These are phyloP conservation scores for Paecilomyces sp. DNA, from an alignment of 2,329 filamentous ascomycete genomes.

Conservation along the genomic window DNA sequence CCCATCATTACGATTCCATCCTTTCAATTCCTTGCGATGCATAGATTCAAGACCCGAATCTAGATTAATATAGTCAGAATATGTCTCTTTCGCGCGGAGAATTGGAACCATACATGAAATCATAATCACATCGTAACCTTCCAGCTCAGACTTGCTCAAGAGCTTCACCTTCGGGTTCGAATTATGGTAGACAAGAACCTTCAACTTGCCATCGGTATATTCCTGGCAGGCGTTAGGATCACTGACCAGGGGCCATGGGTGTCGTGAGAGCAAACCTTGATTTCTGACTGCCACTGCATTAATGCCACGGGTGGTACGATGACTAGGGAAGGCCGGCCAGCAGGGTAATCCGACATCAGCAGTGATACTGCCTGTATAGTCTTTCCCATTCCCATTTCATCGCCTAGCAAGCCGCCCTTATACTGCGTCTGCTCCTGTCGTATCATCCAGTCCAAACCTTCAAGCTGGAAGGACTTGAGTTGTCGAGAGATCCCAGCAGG, in stretches of 20 bases:
- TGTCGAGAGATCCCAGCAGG: slow-evolving; percentile 71
- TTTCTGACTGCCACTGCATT: slow-evolving; percentile 90
- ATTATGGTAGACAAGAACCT: slow-evolving; percentile 84
- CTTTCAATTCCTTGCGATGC: slow-evolving; percentile 86
- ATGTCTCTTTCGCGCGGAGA: not conserved
- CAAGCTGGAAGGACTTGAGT: slow-evolving; percentile 87
- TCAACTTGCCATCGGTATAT: slow-evolving; percentile 81
- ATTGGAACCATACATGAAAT: slow-evolving; percentile 72
- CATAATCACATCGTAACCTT: slow-evolving; percentile 86
- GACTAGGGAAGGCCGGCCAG: slow-evolving; percentile 73
- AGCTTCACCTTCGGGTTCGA: slow-evolving; percentile 77
- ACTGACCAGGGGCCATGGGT: not conserved
- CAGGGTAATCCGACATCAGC: slow-evolving; percentile 95
- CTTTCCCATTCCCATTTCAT: slow-evolving; percentile 99
- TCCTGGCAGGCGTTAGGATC: slow-evolving; percentile 17
- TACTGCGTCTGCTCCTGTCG: slow-evolving; percentile 80
- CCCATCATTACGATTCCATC: slow-evolving; percentile 73
- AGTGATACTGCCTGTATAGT: slow-evolving; percentile 97
- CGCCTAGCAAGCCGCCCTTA: slow-evolving; percentile 83
- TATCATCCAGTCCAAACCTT: slow-evolving; percentile 91
- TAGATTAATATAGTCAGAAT: slow-evolving; percentile 12
- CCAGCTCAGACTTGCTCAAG: slow-evolving; percentile 66
- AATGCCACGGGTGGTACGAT: slow-evolving; percentile 87
- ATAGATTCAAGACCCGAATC: slow-evolving; percentile 72
- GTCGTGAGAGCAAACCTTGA: slow-evolving; percentile 47